A percentile compares a stretch with the other conserved stretches of the same genome.
Conservation (phyloP, 2,329 filamentous ascomycete species). For the Tolypocladium nubicola region DNA sequence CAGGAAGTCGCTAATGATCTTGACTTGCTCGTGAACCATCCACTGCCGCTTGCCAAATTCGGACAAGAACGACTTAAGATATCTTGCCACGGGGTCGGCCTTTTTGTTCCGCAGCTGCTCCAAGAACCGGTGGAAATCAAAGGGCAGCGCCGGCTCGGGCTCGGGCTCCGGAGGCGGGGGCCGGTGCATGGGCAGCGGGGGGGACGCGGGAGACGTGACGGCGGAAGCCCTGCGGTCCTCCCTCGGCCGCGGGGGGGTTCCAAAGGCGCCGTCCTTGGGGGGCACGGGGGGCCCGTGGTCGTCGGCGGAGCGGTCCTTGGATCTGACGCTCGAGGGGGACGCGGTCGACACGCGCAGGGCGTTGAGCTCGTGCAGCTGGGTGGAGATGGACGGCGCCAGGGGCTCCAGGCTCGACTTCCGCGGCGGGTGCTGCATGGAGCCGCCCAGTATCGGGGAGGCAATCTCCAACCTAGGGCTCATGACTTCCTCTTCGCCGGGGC, state of each 20-base stretch:
- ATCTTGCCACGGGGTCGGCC: conserved; percentile 94
- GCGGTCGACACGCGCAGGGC: conserved; percentile 28
- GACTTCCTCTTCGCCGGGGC: conserved; percentile 67
- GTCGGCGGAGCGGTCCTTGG: conserved; percentile 26
- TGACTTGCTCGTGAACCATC: conserved; percentile 99
- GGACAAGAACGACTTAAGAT: conserved; percentile 83
- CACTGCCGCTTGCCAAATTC: conserved; percentile 97
- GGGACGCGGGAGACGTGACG: conserved; percentile 30
- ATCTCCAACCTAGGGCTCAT: conserved; percentile 85
- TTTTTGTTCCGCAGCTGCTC: conserved; percentile 94
- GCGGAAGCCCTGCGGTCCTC: conserved; percentile 23
- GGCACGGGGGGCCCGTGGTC: conserved; percentile 47
- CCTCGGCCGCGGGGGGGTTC: conserved; percentile 23
- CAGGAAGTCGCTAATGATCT: conserved; percentile 94
- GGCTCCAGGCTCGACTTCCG: conserved; percentile 81
- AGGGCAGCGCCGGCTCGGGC: conserved; percentile 76
- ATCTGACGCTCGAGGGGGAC: conserved; percentile 26
- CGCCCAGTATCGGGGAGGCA: conserved; percentile 65
- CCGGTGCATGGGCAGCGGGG: conserved; percentile 41
- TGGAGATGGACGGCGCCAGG: conserved; percentile 38
- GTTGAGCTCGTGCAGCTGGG: conserved; percentile 37
- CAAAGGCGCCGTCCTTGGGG: conserved; percentile 45
- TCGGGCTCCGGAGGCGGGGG: conserved; percentile 64
- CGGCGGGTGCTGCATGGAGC: conserved; percentile 60
- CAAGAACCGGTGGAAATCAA: conserved; percentile 94